Percentiles rank a stretch among this genome's conserved stretches.
These are phyloP conservation scores for Phytopythium ostracodes DNA, from an alignment of 352 stramenopile species.

Conservation along the genomic window DNA sequence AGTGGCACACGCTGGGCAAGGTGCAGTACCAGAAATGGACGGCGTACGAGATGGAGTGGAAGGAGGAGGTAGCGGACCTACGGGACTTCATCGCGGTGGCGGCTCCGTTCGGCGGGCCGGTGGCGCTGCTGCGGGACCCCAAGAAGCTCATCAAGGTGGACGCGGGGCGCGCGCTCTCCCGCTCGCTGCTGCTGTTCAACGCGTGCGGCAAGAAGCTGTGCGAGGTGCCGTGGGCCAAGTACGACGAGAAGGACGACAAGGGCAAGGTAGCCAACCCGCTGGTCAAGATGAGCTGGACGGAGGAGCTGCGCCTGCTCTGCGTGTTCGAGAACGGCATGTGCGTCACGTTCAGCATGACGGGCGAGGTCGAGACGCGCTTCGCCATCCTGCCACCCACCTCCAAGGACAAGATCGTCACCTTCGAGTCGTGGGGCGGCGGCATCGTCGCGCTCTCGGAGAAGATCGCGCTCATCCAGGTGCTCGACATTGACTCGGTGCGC, in stretches of 20 bases:
- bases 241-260: constrained; percentile 55
- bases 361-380: constrained; percentile 75
- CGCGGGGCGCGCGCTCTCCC: constrained; percentile 36
- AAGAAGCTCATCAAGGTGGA: constrained; percentile 75
- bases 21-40: constrained; percentile 87
- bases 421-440: constrained; percentile 68
- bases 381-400: constrained; percentile 51
- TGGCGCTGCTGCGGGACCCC: constrained; percentile 69
- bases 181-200: constrained; percentile 74
- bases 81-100: constrained; percentile 59
- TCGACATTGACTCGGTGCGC: constrained; percentile 75
- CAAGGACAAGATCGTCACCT: constrained; percentile 78
- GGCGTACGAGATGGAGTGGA: constrained; percentile 65
- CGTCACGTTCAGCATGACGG: constrained; percentile 63
- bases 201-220: constrained; percentile 60
- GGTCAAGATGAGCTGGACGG: constrained; percentile 74
- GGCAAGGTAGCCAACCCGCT: constrained; percentile 39
- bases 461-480: constrained; percentile 76
- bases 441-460: constrained; percentile 80
- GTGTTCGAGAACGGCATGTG: constrained; percentile 75
- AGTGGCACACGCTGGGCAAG: constrained; percentile 84
- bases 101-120: constrained; percentile 62
- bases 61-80: constrained; percentile 51
- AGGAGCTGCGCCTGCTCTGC: constrained; percentile 75
- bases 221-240: constrained; percentile 56